phyloP scores from a whole-genome alignment of 306 rosid species.

The Castanospermum australe region DNA sequence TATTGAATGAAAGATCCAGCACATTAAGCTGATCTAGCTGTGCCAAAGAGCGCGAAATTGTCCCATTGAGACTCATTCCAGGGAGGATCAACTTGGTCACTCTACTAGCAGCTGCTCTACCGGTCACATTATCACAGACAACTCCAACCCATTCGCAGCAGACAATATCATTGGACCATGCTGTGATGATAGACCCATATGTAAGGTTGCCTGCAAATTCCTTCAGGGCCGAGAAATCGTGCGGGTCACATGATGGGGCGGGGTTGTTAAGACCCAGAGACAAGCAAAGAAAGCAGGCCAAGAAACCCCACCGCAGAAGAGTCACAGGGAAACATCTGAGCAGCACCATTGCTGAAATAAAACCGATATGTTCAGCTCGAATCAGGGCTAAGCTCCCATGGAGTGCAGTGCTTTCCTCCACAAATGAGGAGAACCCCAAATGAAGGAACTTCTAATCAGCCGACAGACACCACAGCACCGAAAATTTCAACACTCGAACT shows the following conservation, averaged over 20 bases:
- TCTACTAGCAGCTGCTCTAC: conserved; percentile 40
- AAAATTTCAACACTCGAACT: not conserved
- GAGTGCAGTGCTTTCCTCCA: conserved; percentile 23
- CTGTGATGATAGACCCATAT: conserved; percentile 37
- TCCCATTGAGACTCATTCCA: conserved; percentile 59
- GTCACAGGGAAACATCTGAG: conserved; percentile 36
- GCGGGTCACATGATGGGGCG: conserved; percentile 46
- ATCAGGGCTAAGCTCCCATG: conserved; percentile 41
- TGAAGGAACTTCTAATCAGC: conserved; percentile 34
- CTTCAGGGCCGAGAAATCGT: conserved; percentile 60
- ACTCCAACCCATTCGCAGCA: conserved; percentile 82
- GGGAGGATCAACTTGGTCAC: conserved; percentile 62
- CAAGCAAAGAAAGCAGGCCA: conserved; percentile 48
- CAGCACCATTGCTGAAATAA: conserved; percentile 45
- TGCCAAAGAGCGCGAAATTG: conserved; percentile 52
- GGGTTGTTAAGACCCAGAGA: conserved; percentile 39
- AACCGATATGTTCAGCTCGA: conserved; percentile 35
- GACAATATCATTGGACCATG: conserved; percentile 50
- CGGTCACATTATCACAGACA: conserved; percentile 46
- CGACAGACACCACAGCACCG: not conserved
- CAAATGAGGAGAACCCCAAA: conserved; percentile 29
- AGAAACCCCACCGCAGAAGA: conserved; percentile 44
- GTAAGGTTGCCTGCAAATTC: conserved; percentile 63
- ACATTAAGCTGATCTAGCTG: conserved; percentile 48
- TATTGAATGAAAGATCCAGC: conserved; percentile 68